Conservation (phyloP, 352 stramenopile species). For the Globisporangium solare region DNA sequence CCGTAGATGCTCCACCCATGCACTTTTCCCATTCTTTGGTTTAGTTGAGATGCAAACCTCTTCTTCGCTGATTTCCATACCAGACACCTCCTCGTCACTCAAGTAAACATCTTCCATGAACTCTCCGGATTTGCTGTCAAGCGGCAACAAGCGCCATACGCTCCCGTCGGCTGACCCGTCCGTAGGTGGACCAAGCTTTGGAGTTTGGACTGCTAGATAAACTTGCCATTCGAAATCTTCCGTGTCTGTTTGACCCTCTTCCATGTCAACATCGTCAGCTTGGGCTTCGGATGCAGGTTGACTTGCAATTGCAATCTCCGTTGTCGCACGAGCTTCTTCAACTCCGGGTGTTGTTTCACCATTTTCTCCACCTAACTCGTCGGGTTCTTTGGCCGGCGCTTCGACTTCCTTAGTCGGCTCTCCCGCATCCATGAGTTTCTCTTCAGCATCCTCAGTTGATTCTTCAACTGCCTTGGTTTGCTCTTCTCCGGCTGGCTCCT, state of each 20-base stretch:
- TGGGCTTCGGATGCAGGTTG: neutral
- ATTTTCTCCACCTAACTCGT: slow-evolving; percentile 5
- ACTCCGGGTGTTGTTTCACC: slow-evolving; percentile 10
- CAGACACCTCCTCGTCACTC: slow-evolving; percentile 46
- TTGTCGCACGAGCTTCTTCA: slow-evolving; percentile 3
- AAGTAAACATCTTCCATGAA: slow-evolving; percentile 55
- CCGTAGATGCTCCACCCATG: slow-evolving; percentile 49
- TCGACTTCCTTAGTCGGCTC: slow-evolving; percentile 5
- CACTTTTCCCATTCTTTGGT: slow-evolving; percentile 20
- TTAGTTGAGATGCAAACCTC: slow-evolving; percentile 46
- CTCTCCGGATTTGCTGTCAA: slow-evolving; percentile 42
- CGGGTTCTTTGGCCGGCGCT: slow-evolving; percentile 8
- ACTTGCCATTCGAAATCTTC: slow-evolving; percentile 40
- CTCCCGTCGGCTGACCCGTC: slow-evolving; percentile 3
- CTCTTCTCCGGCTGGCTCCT: neutral
- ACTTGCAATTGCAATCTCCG: neutral
- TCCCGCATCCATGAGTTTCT: slow-evolving; percentile 6
- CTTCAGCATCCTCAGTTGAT: slow-evolving; percentile 6
- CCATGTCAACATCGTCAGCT: slow-evolving; percentile 16
- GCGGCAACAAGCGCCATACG: slow-evolving; percentile 53
- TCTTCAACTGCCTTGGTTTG: slow-evolving; percentile 4
- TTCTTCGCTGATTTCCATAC: slow-evolving; percentile 63
- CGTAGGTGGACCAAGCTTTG: slow-evolving; percentile 3
- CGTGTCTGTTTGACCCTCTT: slow-evolving; percentile 9
- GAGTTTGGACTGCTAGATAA: slow-evolving; percentile 37